Base-by-base conservation (phyloP, 345 rosid genomes). In the Camelina sativa region DNA sequence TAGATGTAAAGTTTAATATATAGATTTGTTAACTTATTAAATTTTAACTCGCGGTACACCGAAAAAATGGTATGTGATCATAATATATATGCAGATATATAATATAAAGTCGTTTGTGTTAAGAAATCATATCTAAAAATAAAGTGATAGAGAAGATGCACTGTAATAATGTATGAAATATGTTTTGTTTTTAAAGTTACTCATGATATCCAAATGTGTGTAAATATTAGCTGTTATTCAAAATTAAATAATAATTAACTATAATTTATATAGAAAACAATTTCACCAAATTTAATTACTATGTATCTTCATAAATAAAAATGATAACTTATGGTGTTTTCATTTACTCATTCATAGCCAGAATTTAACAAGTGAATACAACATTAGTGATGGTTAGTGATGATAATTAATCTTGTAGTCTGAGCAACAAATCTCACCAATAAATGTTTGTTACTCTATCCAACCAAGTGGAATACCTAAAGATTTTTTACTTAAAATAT, bases 181-280 rank as follows among this genome's bases (percentile, higher is more conserved):
- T 20, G 22, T 20, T 20, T 20, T 20, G 1, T 20, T 17, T 17
- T 17, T 17, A 17, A 20, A 20, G 22, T 20, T 20, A 20, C 22
- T 20, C 22, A 20, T 20, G 22, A 20, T 20, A 2, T 20, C 22
- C 22, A 20, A 20, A 20, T 20, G 22, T 20, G 22, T 20, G 22
- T 20, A 20, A 23, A 37, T 58, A 74, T 74, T 40, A 59, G 70
- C 25, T 67, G 54, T 59, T 25, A 56, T 20, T 73, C 65, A 13
- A 47, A 15, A 1, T 41, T 8, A 40, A 46, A 11, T 59, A 43
- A 34, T 59, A n/a, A 28, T 3, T 25, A 16, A 51, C 20, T 2
- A 17, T 38, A 16, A 50, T 44, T 67, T 48, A 17, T 30, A 20
- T 30, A 19, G 32, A 50, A 19, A 72, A 5, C 13, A 72, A 52